Evolutionary conservation across 305 asterid species (phyloP).

Genomic region (Fraxinus velutina): DNA sequence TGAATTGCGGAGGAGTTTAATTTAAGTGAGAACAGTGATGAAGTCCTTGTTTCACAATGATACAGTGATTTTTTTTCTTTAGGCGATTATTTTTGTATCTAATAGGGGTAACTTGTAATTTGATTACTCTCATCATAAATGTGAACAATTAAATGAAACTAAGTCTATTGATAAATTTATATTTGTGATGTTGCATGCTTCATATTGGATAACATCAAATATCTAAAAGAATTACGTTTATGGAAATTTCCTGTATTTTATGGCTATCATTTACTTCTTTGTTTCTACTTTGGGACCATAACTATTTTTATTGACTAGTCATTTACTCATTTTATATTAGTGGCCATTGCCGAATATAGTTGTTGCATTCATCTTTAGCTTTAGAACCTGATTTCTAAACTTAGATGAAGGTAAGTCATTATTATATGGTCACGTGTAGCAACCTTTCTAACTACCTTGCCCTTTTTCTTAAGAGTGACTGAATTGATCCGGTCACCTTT

Average conservation of each 20-base stretch:
- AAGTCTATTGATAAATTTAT: not conserved
- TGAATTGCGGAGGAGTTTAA: not conserved
- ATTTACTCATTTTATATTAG: not conserved
- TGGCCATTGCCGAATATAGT: not conserved
- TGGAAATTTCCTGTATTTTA: not conserved
- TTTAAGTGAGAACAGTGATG: not conserved
- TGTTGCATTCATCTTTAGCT: not conserved
- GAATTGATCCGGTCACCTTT: not conserved
- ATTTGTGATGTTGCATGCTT: not conserved
- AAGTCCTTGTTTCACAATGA: not conserved
- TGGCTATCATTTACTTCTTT: not conserved
- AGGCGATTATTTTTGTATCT: not conserved
- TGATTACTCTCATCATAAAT: not conserved
- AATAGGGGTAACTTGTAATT: not conserved
- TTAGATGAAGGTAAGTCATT: not conserved
- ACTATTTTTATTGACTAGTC: not conserved
- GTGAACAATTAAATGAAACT: not conserved
- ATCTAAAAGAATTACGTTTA: not conserved
- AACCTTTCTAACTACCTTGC: not conserved
- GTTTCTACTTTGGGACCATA: not conserved
- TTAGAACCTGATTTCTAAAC: not conserved
- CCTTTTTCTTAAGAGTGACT: not conserved
- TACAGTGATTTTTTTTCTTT: not conserved
- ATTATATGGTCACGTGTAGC: not conserved
- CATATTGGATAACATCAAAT: not conserved